phyloP scores from a whole-genome alignment of 176 grass and related monocot species.

The Oryza glumipatula region DNA sequence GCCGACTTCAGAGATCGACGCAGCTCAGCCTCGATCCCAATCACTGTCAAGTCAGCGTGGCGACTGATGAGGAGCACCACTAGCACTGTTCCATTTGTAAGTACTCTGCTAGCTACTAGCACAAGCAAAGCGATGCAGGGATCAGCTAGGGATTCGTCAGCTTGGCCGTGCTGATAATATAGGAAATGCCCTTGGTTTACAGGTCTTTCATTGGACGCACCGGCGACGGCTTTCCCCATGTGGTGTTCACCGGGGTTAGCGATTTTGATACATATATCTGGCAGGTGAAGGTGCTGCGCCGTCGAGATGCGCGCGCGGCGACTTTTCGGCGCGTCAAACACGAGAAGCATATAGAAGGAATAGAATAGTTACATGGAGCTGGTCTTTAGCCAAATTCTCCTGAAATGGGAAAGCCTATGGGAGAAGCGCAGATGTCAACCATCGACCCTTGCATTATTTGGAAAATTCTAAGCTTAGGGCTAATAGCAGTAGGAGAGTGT shows the following conservation, averaged over 20 bases:
- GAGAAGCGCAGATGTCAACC: slow-evolving; percentile 8
- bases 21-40: background rate
- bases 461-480: background rate
- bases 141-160: no score
- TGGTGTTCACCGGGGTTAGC: slow-evolving; percentile 45
- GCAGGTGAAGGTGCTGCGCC: background rate
- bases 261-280: slow-evolving; percentile 29
- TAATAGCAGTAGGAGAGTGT: background rate
- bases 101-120: background rate
- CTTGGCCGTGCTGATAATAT: background rate
- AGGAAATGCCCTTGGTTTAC: slow-evolving; percentile 16
- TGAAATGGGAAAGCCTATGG: slow-evolving; percentile 44
- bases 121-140: background rate
- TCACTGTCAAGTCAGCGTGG: background rate
- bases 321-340: slow-evolving; percentile 40
- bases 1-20: background rate
- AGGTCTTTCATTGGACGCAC: background rate
- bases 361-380: background rate
- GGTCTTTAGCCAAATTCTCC: background rate
- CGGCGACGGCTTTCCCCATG: slow-evolving; percentile 34
- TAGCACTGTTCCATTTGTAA: background rate
- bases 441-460: background rate
- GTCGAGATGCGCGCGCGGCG: slow-evolving; percentile 31
- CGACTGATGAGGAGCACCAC: no score
- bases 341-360: slow-evolving; percentile 25